These are phyloP conservation scores for Moringa oleifera DNA, from an alignment of 345 rosid species.

Conservation along the genomic window DNA sequence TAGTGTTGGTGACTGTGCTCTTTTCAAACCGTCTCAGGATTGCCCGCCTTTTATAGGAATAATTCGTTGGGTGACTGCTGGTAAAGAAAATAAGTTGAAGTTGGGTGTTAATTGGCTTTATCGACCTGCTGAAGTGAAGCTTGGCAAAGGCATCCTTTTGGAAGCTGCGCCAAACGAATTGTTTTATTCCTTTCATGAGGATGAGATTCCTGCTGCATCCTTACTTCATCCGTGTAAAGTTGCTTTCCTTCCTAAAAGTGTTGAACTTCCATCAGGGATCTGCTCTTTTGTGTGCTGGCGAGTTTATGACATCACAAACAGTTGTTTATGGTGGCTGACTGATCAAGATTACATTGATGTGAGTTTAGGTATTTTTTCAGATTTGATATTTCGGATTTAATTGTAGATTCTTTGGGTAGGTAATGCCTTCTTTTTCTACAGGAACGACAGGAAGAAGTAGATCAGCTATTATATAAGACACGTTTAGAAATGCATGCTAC, in stretches of 20 bases:
- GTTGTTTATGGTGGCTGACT: constrained; percentile 90
- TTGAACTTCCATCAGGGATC: constrained; percentile 70
- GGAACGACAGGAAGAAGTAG: constrained; percentile 81
- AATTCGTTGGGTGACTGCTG: constrained; percentile 46
- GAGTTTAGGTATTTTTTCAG: constrained; percentile 25
- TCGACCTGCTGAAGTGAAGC: constrained; percentile 76
- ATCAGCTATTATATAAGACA: constrained; percentile 57
- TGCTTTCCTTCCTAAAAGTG: constrained; percentile 78
- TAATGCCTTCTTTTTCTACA: constrained; percentile 14
- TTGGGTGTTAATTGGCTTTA: constrained; percentile 85
- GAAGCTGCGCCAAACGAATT: constrained; percentile 93
- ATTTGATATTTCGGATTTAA: background rate
- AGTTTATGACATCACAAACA: constrained; percentile 70
- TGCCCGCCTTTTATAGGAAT: constrained; percentile 92
- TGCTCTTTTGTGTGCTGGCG: constrained; percentile 80
- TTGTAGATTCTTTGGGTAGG: background rate
- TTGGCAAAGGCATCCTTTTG: constrained; percentile 74
- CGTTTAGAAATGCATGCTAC: constrained; percentile 77
- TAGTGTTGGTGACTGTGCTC: constrained; percentile 86
- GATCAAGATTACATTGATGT: constrained; percentile 87
- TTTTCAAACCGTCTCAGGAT: constrained; percentile 75
- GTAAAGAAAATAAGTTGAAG: constrained; percentile 44
- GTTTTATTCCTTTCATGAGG: constrained; percentile 93
- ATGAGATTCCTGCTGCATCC: constrained; percentile 81
- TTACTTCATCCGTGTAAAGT: constrained; percentile 96